Evolutionary conservation across 1,284 basidiomycete genomes (phyloP), one percentile per base, ranked within the genome.

Genomic region (Tilletiaria anomala): DNA sequence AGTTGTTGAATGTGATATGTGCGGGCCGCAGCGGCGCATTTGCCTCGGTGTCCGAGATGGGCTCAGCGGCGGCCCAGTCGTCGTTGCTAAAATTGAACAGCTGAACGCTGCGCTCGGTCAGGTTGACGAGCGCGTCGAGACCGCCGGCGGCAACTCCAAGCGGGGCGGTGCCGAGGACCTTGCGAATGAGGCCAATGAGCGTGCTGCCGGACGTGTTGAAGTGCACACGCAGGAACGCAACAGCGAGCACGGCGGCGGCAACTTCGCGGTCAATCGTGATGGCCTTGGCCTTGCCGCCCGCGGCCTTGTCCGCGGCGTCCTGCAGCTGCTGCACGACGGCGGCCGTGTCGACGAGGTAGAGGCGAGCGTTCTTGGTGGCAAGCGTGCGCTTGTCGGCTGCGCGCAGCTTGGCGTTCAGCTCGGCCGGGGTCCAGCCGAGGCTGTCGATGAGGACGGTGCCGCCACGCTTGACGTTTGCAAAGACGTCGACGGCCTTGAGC

Each of bases 401-500:
- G 17, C 49, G 49, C 19, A 66, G 55, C 50, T 55, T 53, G 31
- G 50, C 53, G 22, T 51, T 47, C 29, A 66, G 51, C 47, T 65
- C 63, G 23, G 56, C 53, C 12, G 48, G 42, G 29, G 56, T 54
- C 61, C 59, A 61, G 14, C 53, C 56, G 32, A 53, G 48, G 5
- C 52, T 50, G 45, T 61, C 57, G 51, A 66, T 41, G 33, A 66
- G 50, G 26, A 66, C 55, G 20, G 55, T 56, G 17, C 59, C 63
- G 34, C 59, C 54, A 31, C 44, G 44, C 12, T 51, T 48, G 24
- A 66, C 48, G 16, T 57, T 49, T 34, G 50, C 50, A 44, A 66
- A 57, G 33, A 54, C 51, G 21, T 51, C 48, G 47, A 54, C 54
- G 39, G 47, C 46, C 51, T 55, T 56, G 38, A 66, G 53, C n/a